phyloP scores from a whole-genome alignment of 306 rosid genomes.

The Dryas octopetala region DNA sequence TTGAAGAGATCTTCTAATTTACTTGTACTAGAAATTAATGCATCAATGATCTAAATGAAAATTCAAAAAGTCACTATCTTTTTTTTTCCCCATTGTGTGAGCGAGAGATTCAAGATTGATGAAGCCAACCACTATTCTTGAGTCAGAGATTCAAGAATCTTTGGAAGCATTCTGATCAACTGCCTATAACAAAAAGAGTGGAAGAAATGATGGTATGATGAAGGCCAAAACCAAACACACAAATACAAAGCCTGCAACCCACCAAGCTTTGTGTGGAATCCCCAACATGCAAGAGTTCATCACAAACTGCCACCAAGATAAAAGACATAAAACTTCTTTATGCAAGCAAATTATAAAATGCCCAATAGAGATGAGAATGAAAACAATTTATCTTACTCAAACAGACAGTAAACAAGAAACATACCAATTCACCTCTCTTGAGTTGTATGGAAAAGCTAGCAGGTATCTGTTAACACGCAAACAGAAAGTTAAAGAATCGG shows the following conservation, averaged over 20 bases:
- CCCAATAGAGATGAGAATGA: neutral
- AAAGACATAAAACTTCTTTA: neutral
- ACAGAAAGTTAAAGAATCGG: constrained; percentile 28
- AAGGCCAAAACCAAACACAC: constrained; percentile 64
- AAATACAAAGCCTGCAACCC: constrained; percentile 62
- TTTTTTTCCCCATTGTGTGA: no score
- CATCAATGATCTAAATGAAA: no score
- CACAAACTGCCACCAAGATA: constrained; percentile 52
- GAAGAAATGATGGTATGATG: constrained; percentile 52
- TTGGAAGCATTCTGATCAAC: constrained; percentile 39
- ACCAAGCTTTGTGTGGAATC: constrained; percentile 80
- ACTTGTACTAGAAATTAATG: no score
- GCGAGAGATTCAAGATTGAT: no score
- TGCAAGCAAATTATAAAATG: neutral
- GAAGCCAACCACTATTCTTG: constrained; percentile 3
- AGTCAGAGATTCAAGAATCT: constrained; percentile 38
- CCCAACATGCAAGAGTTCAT: constrained; percentile 63
- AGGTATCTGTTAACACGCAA: constrained; percentile 56
- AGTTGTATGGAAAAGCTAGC: constrained; percentile 68
- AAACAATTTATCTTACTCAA: neutral
- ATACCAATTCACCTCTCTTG: constrained; percentile 45
- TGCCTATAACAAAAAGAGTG: constrained; percentile 49
- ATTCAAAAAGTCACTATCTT: neutral
- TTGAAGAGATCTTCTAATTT: no score
- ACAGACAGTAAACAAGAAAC: no score